Percentiles rank a stretch among this genome's conserved stretches.
phyloP scores from a whole-genome alignment of 148 eudicot species.

The Chenopodium formosanum region DNA sequence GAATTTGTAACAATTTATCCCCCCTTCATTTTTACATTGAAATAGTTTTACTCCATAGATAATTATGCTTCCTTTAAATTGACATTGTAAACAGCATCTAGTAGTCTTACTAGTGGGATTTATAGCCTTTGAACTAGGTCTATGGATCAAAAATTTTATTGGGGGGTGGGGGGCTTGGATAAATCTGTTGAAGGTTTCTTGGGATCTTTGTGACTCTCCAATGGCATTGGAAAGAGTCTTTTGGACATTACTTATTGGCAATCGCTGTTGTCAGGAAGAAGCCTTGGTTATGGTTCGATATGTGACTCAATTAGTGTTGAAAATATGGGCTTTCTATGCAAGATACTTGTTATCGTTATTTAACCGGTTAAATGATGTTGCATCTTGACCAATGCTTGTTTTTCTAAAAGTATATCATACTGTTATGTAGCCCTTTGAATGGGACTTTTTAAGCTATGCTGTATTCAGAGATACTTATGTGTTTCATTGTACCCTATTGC shows the following conservation, averaged over 20 bases:
- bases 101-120: not conserved
- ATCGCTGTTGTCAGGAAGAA: too few species aligned
- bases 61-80: not conserved
- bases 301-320: too few species aligned
- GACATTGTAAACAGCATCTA: not conserved
- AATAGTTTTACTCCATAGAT: too few species aligned
- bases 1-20: not conserved
- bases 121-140: not conserved
- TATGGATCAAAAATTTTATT: not conserved
- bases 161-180: too few species aligned
- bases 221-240: not conserved
- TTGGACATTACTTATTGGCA: not conserved
- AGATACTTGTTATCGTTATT: too few species aligned
- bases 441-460: not conserved
- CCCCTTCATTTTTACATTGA: not conserved
- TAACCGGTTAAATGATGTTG: not conserved
- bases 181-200: not conserved
- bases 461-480: not conserved
- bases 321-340: too few species aligned
- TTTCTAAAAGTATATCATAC: not conserved
- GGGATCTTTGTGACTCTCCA: not conserved
- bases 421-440: not conserved
- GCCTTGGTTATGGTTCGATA: too few species aligned
- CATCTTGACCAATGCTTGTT: not conserved
- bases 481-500: too few species aligned